These are phyloP conservation scores for Lactuca saligna DNA, from an alignment of 129 eudicot genomes.

Conservation along the genomic window DNA sequence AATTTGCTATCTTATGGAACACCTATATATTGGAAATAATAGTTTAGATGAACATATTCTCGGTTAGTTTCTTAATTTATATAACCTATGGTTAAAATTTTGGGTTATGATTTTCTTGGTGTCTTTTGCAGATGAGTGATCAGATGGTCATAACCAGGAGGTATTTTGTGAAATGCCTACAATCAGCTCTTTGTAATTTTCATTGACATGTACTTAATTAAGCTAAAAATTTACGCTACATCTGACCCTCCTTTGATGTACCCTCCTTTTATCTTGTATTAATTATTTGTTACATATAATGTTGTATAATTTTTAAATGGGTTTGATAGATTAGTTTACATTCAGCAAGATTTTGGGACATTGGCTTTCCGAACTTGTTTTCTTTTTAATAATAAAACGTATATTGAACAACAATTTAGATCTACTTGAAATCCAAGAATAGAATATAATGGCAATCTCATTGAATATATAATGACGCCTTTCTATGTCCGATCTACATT, in stretches of 20 bases:
- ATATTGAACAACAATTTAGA: too few relatives aligned
- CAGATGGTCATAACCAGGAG: constrained; percentile 16
- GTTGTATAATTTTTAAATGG: too few relatives aligned
- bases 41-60: constrained; percentile 9
- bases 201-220: constrained; percentile 17
- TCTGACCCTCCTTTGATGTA: neutral
- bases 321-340: too few relatives aligned
- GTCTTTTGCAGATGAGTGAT: constrained; percentile 30
- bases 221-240: neutral
- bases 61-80: neutral
- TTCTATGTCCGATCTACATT: too few relatives aligned
- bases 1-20: neutral
- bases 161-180: constrained; percentile 24
- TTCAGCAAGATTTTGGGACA: too few relatives aligned
- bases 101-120: neutral
- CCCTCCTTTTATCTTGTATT: constrained; percentile 9
- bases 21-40: neutral
- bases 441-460: too few relatives aligned
- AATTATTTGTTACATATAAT: neutral
- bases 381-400: too few relatives aligned
- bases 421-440: too few relatives aligned
- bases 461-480: too few relatives aligned
- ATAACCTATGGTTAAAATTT: neutral
- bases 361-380: too few relatives aligned
- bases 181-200: constrained; percentile 22